Evolutionary conservation across 768 basidiomycete genomes (phyloP).

Genomic region (Leccinum ochraceum): DNA sequence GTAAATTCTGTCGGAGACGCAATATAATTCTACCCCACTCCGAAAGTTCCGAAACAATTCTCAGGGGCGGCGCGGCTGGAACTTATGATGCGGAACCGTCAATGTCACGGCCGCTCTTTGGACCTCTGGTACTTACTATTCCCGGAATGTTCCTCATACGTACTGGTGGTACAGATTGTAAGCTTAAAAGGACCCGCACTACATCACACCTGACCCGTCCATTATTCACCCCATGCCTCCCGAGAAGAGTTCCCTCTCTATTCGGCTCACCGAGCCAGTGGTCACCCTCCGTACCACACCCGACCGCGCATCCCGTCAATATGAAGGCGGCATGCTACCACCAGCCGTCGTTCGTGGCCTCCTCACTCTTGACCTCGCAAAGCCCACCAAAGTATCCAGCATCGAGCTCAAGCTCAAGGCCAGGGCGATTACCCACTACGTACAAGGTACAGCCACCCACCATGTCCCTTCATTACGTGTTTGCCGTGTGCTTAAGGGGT

Average conservation of each 20-base stretch:
- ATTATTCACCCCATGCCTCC: constrained; percentile 10
- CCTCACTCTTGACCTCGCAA: constrained; percentile 61
- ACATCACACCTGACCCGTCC: background rate
- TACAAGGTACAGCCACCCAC: constrained; percentile 64
- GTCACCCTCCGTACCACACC: constrained; percentile 57
- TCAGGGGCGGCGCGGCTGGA: constrained; percentile 9
- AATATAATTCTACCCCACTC: background rate
- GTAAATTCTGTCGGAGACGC: background rate
- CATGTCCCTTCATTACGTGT: background rate
- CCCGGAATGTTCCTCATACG: background rate
- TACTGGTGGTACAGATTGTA: background rate
- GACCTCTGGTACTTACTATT: background rate
- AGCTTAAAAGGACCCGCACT: constrained; percentile 4
- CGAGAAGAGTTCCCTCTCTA: constrained; percentile 48
- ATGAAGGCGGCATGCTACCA: constrained; percentile 42
- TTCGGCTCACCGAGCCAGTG: constrained; percentile 72
- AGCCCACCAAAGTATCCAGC: constrained; percentile 82
- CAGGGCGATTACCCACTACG: constrained; percentile 72
- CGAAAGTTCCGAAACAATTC: background rate
- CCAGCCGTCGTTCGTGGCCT: constrained; percentile 67
- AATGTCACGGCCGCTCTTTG: background rate
- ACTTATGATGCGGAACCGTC: constrained; percentile 6
- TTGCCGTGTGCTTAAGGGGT: background rate
- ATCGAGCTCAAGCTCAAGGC: constrained; percentile 83
- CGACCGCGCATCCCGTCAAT: constrained; percentile 35